Evolutionary conservation across 257 asterid genomes (phyloP), one percentile per base, ranked within the genome.

Genomic region (Solanum virginianum): DNA sequence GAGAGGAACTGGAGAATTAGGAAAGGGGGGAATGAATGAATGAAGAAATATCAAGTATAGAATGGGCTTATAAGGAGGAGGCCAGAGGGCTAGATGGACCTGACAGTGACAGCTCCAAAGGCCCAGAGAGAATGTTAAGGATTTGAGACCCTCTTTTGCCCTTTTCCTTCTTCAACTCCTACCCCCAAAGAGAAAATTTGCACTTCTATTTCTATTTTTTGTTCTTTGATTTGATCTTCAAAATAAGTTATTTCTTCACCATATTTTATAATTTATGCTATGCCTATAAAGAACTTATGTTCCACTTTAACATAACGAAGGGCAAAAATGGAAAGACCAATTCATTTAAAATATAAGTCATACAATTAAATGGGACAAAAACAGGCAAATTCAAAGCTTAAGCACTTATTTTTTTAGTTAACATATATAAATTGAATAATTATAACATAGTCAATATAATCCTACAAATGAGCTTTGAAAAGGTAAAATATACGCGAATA

Each of bases 31-130:
- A 85, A 57, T 80, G 85, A 32, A 32, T 32, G 36, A 36, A 3
- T 36, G 5, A 60, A 80, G 62, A 45, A 72, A 89, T 49, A 65
- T 32, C 88, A 77, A 66, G 63, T 80, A 17, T 41, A 22, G 70
- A 71, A 54, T 88, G 90, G 92, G 89, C 85, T 87, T 88, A 79
- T 86, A 89, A 72, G 87, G 80, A 87, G 86, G 63, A 36, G 88
- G 87, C 75, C 71, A 90, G 88, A 88, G 96, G 95, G 96, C 94
- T 84, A 81, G 59, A 68, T 89, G 93, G 90, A 83, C 90, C 91
- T 89, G 92, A 91, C 80, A 83, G 84, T 60, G 94, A 92, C 94
- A 87, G 29, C 55, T 20, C 56, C 32, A 71, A 29, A 71, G 26
- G 80, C 80, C 80, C 80, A 43, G 36, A 43, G 18, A 20, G 56